Evolutionary conservation across 495 filamentous ascomycete species (phyloP), one percentile per base, ranked within the genome.

Genomic region (Geoglossum glabrum): DNA sequence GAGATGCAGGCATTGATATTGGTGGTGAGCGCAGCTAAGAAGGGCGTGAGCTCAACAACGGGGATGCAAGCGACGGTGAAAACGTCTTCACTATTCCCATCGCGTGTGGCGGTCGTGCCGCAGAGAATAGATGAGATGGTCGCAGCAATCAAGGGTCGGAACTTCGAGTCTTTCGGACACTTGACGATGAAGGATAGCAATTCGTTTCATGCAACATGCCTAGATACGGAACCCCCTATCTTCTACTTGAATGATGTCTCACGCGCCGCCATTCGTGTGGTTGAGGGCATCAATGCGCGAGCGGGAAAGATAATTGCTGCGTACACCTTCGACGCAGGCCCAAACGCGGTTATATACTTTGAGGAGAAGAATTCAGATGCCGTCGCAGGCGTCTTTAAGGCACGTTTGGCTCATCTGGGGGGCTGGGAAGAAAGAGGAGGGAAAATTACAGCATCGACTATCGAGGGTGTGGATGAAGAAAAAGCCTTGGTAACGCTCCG

Each of bases 291-390:
- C 70, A 99, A 99, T 68, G 47, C 36, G 8, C 69, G 71, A 36
- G 75, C 75, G 10, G 85, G 86, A 47, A 81, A 78, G 70, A 79
- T 74, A 1, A 76, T 96, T 3, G 86, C 84, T 10, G 90, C 92
- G 21, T 99, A 99, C 69, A 99, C 92, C 0, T 99, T 95, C 66
- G 92, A 99, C 69, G 92, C 92, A 1, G 92, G 92, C 47, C 93
- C 92, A 61, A 99, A 99, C 67, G 85, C 86, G 31, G 92, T 99
- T 30, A 81, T 99, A 46, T 99, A 97, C 70, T 96, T 89, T 61
- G 77, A 85, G 31, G 85, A 87, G 69, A 73, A 86, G 75, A 78
- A 90, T 63, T 78, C 81, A 52, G 76, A 72, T 26, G 66, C 76
- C 5, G 84, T 98, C 31, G 66, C 83, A 0, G 88, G 86, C 4